Evolutionary conservation across 495 filamentous ascomycete species (phyloP).

Genomic region (Trichoderma virens): DNA sequence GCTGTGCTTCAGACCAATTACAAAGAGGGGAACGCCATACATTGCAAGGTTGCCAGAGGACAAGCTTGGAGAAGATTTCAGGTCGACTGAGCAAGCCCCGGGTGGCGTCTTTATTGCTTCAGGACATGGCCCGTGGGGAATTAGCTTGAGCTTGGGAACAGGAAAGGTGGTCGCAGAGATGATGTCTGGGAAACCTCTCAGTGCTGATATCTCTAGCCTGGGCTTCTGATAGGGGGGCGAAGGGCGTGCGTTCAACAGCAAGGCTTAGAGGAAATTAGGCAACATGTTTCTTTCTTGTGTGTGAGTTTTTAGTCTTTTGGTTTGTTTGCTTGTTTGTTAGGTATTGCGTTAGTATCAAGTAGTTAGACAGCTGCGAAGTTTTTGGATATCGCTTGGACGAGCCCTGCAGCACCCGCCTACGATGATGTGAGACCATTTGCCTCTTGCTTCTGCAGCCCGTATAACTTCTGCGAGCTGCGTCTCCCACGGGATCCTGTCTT

Average conservation of each 20-base stretch:
- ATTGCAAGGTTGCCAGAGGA: slow-evolving; percentile 46
- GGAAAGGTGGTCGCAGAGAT: slow-evolving; percentile 59
- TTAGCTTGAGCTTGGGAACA: slow-evolving; percentile 54
- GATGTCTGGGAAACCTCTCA: slow-evolving; percentile 42
- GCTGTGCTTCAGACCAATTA: slow-evolving; percentile 67
- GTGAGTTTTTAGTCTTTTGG: neutral
- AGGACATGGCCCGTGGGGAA: slow-evolving; percentile 72
- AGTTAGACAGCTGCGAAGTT: neutral
- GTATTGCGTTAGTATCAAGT: neutral
- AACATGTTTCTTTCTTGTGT: neutral
- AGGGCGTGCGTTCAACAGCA: too few species aligned
- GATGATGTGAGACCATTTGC: slow-evolving; percentile 43
- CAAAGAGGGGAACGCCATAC: slow-evolving; percentile 53
- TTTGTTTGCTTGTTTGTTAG: neutral
- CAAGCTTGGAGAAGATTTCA: slow-evolving; percentile 39
- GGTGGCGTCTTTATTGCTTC: slow-evolving; percentile 65
- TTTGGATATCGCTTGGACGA: slow-evolving; percentile 38
- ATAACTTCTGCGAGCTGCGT: slow-evolving; percentile 47
- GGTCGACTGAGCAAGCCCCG: too few species aligned
- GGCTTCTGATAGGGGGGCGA: slow-evolving; percentile 9
- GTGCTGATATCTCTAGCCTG: slow-evolving; percentile 43
- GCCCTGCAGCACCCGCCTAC: slow-evolving; percentile 60
- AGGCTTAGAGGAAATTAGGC: neutral
- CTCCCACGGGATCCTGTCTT: slow-evolving; percentile 43
- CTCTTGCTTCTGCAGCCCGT: slow-evolving; percentile 46